These are phyloP conservation scores for Penicillium riverlandense DNA, from an alignment of 495 filamentous ascomycete species.

Conservation along the genomic window DNA sequence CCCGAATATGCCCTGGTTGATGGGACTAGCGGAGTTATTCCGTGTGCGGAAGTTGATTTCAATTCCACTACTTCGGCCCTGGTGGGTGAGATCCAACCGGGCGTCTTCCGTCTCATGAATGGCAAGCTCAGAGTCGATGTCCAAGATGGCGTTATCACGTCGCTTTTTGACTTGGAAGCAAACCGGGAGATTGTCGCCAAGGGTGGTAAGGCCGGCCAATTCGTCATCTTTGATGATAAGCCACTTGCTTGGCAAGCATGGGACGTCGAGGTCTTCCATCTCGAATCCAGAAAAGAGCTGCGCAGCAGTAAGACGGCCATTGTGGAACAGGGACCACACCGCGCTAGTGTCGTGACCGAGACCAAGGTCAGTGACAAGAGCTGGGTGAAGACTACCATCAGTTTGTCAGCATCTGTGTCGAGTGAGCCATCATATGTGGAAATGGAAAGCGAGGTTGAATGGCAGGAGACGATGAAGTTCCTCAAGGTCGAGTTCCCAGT, in stretches of 20 bases:
- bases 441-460: constrained; percentile 76
- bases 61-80: constrained; percentile 43
- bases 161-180: constrained; percentile 63
- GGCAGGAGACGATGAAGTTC: constrained; percentile 94
- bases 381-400: constrained; percentile 82
- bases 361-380: constrained; percentile 82
- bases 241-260: constrained; percentile 98
- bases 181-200: constrained; percentile 72
- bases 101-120: constrained; percentile 73
- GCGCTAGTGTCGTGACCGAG: constrained; percentile 69
- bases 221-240: constrained; percentile 97
- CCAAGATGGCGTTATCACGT: constrained; percentile 68
- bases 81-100: constrained; percentile 57
- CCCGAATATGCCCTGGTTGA: constrained; percentile 41
- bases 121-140: constrained; percentile 64
- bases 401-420: constrained; percentile 58
- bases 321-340: constrained; percentile 62
- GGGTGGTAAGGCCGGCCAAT: constrained; percentile 77
- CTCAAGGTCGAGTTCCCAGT: constrained; percentile 98
- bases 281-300: constrained; percentile 77
- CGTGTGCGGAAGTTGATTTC: constrained; percentile 41
- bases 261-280: constrained; percentile 96
- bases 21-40: constrained; percentile 39
- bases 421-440: constrained; percentile 67
- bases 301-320: constrained; percentile 57